Percentiles rank a stretch among this genome's conserved stretches.
Evolutionary conservation across 164 flowering plant genomes (phyloP).

Genomic region (Stephania japonica): DNA sequence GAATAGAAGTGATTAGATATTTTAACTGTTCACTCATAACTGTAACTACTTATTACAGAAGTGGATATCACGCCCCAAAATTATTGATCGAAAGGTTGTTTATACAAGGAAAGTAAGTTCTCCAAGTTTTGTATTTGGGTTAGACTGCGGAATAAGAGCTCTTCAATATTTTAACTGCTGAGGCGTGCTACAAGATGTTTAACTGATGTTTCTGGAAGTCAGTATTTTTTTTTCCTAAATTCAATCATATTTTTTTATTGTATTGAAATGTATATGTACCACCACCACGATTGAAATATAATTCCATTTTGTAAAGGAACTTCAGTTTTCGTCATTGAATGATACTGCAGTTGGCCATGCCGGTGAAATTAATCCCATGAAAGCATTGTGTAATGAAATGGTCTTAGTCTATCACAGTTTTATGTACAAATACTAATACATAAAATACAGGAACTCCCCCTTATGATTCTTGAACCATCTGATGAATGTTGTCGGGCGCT

Average conservation of each 20-base stretch:
- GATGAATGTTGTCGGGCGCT: too few relatives aligned
- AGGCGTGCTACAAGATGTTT: background rate
- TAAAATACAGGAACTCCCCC: too few relatives aligned
- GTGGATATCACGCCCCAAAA: background rate
- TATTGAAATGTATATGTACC: background rate
- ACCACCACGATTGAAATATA: constrained; percentile 1
- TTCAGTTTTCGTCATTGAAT: background rate
- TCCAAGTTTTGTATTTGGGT: background rate
- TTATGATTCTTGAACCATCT: too few relatives aligned
- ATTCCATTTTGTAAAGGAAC: background rate
- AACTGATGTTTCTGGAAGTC: background rate
- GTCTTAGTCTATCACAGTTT: too few relatives aligned
- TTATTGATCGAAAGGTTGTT: background rate
- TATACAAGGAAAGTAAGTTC: constrained; percentile 1
- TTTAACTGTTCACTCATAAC: background rate
- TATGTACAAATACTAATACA: too few relatives aligned
- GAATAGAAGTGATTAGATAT: background rate
- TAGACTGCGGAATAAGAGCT: constrained; percentile 5
- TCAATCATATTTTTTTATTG: background rate
- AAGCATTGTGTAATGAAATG: background rate
- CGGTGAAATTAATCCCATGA: background rate
- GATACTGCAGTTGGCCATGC: background rate
- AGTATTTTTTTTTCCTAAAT: background rate
- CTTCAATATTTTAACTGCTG: constrained; percentile 3
- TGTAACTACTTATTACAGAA: background rate